phyloP scores from a whole-genome alignment of 768 basidiomycete genomes.

The Cystofilobasidium macerans region DNA sequence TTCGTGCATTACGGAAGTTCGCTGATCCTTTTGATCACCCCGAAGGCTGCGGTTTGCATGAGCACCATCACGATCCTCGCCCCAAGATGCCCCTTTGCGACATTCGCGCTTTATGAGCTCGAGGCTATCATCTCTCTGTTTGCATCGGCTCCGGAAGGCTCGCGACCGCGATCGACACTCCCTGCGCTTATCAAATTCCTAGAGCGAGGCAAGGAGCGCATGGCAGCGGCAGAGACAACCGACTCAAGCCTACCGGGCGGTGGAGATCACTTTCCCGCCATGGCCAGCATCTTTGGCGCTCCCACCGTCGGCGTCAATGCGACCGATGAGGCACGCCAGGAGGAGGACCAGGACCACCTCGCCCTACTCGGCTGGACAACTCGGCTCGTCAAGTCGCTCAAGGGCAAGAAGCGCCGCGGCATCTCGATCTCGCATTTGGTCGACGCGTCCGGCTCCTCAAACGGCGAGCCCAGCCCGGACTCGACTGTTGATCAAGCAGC shows the following conservation, averaged over 20 bases:
- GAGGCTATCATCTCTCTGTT: not conserved
- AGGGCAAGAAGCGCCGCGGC: not conserved
- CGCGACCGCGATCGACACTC: not conserved
- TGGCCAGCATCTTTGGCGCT: not conserved
- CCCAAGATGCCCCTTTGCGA: not conserved
- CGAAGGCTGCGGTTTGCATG: not conserved
- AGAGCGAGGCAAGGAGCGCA: not conserved
- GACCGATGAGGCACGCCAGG: not conserved
- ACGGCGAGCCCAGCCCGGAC: not conserved
- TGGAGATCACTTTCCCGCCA: not conserved
- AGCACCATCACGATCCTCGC: conserved; percentile 6
- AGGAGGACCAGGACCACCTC: conserved; percentile 4
- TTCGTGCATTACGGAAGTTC: not conserved
- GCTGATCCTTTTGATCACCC: not conserved
- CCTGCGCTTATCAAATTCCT: not conserved
- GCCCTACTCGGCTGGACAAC: conserved; percentile 1
- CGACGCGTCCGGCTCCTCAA: not conserved
- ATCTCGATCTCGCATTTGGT: conserved; percentile 1
- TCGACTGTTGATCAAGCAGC: not conserved
- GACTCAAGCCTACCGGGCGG: not conserved
- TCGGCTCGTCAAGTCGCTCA: not conserved
- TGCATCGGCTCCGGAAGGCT: not conserved
- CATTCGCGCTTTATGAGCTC: not conserved
- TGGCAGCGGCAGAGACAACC: not conserved
- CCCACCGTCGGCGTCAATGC: not conserved